Conservation (phyloP, 345 rosid genomes). For the Populus davidiana region DNA sequence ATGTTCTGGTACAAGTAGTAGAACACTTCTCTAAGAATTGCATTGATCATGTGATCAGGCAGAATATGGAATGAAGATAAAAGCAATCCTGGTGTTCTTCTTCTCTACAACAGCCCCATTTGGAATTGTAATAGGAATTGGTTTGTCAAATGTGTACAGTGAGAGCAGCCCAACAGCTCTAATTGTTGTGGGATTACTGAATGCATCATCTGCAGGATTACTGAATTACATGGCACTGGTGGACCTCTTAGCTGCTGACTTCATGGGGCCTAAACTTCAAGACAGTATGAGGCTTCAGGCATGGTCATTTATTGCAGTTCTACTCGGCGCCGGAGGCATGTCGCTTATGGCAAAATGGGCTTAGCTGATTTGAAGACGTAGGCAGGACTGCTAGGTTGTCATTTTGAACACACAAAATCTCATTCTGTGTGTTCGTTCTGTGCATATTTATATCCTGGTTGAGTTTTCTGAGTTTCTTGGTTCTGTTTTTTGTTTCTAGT, state of each 20-base stretch:
- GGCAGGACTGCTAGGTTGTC: not conserved
- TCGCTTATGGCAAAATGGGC: slow-evolving; percentile 82
- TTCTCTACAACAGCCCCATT: slow-evolving; percentile 70
- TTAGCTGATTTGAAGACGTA: slow-evolving; percentile 12
- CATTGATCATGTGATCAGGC: slow-evolving; percentile 36
- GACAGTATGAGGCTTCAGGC: slow-evolving; percentile 59
- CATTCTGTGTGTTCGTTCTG: too few relatives aligned
- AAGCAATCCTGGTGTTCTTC: slow-evolving; percentile 53
- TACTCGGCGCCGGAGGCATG: slow-evolving; percentile 73
- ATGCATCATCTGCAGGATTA: slow-evolving; percentile 71
- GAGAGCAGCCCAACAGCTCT: slow-evolving; percentile 59
- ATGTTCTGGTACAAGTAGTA: not conserved
- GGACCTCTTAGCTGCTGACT: slow-evolving; percentile 63
- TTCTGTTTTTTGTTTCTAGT: too few relatives aligned
- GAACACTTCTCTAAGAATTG: not conserved
- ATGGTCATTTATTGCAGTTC: slow-evolving; percentile 47
- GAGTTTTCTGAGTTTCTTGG: too few relatives aligned
- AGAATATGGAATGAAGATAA: slow-evolving; percentile 46
- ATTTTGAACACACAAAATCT: not conserved
- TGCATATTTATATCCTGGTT: too few relatives aligned
- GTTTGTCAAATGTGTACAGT: slow-evolving; percentile 46
- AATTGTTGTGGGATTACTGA: slow-evolving; percentile 58
- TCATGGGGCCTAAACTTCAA: slow-evolving; percentile 73
- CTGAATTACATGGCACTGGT: slow-evolving; percentile 81
- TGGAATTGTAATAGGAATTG: slow-evolving; percentile 63